Evolutionary conservation across 108 stramenopile species (phyloP), one percentile per base, ranked within the genome.

Genomic region (Nitzschia palea): DNA sequence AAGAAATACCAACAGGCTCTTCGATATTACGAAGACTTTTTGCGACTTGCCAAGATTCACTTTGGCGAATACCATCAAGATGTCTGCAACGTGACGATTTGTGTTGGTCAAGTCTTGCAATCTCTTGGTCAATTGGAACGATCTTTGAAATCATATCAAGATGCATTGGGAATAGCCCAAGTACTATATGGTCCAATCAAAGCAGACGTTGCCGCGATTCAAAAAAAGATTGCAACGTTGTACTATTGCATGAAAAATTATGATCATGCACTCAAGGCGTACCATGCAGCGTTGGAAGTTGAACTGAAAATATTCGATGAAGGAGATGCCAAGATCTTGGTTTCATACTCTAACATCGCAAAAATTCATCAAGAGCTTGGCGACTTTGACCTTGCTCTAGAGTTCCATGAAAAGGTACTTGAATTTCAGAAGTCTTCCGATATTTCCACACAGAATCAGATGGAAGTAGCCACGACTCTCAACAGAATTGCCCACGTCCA

Each of bases 281-380:
- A 88, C 54, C 62, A 77, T 37, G 55, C 79, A 40, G 84, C 78
- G 15, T 61, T 88, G 34, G 47, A 53, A n/a, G 65, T 88, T 54
- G 84, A 85, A 59, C 28, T 70, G 34, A 64, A 44, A 25, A 77
- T 79, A 4, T 58, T 84, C 50, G 74, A 81, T 29, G 47, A 28
- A 20, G 68, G 65, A 34, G 69, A 83, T 67, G 48, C 75, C 31
- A 85, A 85, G 31, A 56, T 84, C 34, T 65, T 68, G 50, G 82
- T 83, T 25, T 83, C 87, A 23, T 75, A 80, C 40, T 73, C 74
- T 8, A 85, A 85, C 66, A 83, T 85, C 67, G 84, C 79, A 15
- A 70, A 85, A 67, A 81, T 80, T 40, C 51, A 79, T 54, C 70
- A 79, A 63, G 84, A 84, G 56, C 62, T 58, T 9, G 50, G 52